Evolutionary conservation across 2,329 filamentous ascomycete species (phyloP).

Genomic region (Ophiocordyceps camponoti-leonardi): DNA sequence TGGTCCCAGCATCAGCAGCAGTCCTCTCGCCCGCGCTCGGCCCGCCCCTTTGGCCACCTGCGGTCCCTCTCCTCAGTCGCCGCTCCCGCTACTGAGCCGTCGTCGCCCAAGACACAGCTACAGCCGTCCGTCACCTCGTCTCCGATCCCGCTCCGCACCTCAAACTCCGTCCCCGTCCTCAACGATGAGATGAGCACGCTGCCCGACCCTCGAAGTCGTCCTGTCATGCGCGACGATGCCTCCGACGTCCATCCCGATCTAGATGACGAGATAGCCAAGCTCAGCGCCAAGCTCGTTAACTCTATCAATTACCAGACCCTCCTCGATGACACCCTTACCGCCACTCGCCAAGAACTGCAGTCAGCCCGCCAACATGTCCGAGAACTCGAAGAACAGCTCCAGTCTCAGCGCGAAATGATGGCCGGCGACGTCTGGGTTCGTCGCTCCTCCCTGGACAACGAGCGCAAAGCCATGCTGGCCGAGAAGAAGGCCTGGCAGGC

Average conservation of each 20-base stretch:
- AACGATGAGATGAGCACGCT: constrained; percentile 51
- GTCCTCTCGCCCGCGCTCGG: constrained; percentile 10
- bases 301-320: constrained; percentile 93
- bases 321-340: constrained; percentile 74
- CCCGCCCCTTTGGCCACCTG: constrained; percentile 28
- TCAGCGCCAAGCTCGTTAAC: constrained; percentile 92
- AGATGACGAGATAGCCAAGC: constrained; percentile 61
- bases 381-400: constrained; percentile 47
- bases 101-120: constrained; percentile 7
- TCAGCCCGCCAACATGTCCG: constrained; percentile 48
- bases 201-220: constrained; percentile 43
- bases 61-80: constrained; percentile 37
- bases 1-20: constrained; percentile 29
- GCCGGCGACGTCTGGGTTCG: constrained; percentile 59
- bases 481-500: constrained; percentile 42
- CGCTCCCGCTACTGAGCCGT: constrained; percentile 14
- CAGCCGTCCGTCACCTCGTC: neutral
- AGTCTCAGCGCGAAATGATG: constrained; percentile 55
- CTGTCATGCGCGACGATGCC: constrained; percentile 24
- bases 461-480: constrained; percentile 42
- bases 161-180: constrained; percentile 20
- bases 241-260: constrained; percentile 28
- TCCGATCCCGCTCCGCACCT: constrained; percentile 19
- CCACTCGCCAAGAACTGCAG: constrained; percentile 70
- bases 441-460: constrained; percentile 56